Base-by-base conservation (phyloP, 176 grass and related monocot genomes). In the Oryza coarctata region DNA sequence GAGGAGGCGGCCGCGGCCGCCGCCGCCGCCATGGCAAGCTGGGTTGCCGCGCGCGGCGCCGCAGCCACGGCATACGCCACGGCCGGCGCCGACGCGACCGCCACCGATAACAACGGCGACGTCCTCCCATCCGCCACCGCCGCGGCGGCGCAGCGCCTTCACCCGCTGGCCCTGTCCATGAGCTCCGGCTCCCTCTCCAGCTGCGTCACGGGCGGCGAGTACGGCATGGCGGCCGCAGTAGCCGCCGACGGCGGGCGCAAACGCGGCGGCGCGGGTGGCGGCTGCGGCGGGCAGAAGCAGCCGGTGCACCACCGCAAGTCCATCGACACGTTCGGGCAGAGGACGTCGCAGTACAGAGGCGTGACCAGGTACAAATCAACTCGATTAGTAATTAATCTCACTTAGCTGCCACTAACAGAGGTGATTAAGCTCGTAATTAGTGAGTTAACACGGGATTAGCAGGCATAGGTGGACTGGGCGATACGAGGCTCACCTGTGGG, bases 391-490 rank as follows among this genome's bases (percentile, higher is more conserved):
- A 49, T 9, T 43, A 45, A 45, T 1, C 11, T 17, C 36, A 34
- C 15, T 6, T 23, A 15, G 10, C 38, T 1, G 5, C 4, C 35
- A 26, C 5, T 12, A 0, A 18, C 14, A 1, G 22, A 25, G 6
- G 65, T 57, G 65, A 70, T 86, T 80, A 33, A 86, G 60, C 45
- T 55, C 15, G 36, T 60, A 33, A 36, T 55, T 66, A 71, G 68
- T 74, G 9, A 43, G 40, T 43, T 43, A 43, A 43, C 40, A 43
- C 40, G 40, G 62, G 20, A 32, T 35, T 70, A 90, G 83, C 87
- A 99, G 96, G 85, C 96, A 99, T 90, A 95, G 96, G 84, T 99
- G 96, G 96, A 99, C 96, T 40, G 96, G 96, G 65, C 93, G 96
- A 87, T 99, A 99, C 76, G 96, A 99, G 77, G 96, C 96, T 3